Evolutionary conservation across 495 filamentous ascomycete species (phyloP).

Genomic region (Penicillium subrubescens): DNA sequence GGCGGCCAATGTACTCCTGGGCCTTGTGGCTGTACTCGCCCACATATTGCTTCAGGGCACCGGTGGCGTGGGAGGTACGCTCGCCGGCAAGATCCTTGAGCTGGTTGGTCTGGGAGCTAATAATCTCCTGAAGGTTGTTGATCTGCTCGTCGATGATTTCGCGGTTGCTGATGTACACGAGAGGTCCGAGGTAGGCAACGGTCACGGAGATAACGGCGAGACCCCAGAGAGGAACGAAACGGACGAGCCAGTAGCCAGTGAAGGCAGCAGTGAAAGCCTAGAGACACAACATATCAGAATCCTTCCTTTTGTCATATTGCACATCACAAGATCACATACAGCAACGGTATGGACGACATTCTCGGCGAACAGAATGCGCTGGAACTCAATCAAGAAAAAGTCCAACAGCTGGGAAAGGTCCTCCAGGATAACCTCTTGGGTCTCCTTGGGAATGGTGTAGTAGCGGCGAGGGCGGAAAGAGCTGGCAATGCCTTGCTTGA

Average conservation of each 20-base stretch:
- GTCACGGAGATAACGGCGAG: conserved; percentile 76
- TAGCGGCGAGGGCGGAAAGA: conserved; percentile 90
- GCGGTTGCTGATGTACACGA: conserved; percentile 90
- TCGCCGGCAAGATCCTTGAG: conserved; percentile 77
- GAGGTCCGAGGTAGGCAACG: conserved; percentile 79
- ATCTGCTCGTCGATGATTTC: conserved; percentile 90
- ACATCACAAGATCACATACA: conserved; percentile 55
- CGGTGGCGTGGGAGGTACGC: conserved; percentile 75
- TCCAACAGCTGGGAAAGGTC: conserved; percentile 91
- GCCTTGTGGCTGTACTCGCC: conserved; percentile 85
- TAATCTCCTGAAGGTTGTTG: conserved; percentile 64
- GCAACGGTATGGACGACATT: conserved; percentile 79
- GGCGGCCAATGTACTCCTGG: conserved; percentile 67
- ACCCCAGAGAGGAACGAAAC: conserved; percentile 91
- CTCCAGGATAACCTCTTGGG: conserved; percentile 74
- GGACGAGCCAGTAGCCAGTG: conserved; percentile 89
- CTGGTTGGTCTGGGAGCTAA: conserved; percentile 81
- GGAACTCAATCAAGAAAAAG: conserved; percentile 96
- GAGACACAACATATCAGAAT: conserved; percentile 8
- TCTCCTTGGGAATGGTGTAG: conserved; percentile 86
- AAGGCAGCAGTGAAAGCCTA: conserved; percentile 81
- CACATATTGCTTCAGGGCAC: conserved; percentile 76
- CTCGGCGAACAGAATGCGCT: conserved; percentile 93
- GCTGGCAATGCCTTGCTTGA: conserved; percentile 78
- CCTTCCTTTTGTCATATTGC: conserved; percentile 17